Conservation (phyloP, 306 rosid genomes). For the Vicia faba region DNA sequence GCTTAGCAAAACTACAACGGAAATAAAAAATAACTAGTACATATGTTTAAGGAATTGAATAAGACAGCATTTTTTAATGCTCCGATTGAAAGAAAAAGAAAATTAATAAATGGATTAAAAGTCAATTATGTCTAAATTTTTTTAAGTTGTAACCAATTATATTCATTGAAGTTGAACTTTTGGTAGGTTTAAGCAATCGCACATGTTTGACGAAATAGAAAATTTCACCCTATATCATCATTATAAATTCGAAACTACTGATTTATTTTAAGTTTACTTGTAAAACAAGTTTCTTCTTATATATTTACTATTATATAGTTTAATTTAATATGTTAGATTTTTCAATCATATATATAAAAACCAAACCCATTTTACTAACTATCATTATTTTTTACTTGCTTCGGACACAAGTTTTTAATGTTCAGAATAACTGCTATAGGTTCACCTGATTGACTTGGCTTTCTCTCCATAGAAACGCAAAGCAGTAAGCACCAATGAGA, state of each 20-base stretch:
- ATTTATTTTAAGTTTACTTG: too few species aligned
- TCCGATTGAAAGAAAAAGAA: background rate
- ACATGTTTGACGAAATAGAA: constrained; percentile 37
- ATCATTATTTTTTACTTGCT: constrained; percentile 5
- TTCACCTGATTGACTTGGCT: constrained; percentile 31
- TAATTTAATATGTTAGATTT: too few species aligned
- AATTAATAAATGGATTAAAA: background rate
- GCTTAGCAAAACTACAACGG: background rate
- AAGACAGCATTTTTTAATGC: background rate
- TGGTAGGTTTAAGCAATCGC: constrained; percentile 21
- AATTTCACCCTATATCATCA: background rate
- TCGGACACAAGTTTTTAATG: background rate
- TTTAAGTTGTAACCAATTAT: background rate
- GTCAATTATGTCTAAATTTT: background rate
- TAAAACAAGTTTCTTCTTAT: too few species aligned
- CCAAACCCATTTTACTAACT: background rate
- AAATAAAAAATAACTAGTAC: background rate
- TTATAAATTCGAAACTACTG: too few species aligned
- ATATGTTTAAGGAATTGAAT: too few species aligned
- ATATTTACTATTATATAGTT: too few species aligned
- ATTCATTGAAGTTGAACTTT: constrained; percentile 10
- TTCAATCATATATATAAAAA: background rate
- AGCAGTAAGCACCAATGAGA: background rate
- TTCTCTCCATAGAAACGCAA: background rate
- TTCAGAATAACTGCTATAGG: constrained; percentile 16